Percentiles rank a stretch among this genome's conserved stretches.
These are phyloP conservation scores for Flaveria brownii DNA, from an alignment of 129 eudicot genomes.

Conservation along the genomic window DNA sequence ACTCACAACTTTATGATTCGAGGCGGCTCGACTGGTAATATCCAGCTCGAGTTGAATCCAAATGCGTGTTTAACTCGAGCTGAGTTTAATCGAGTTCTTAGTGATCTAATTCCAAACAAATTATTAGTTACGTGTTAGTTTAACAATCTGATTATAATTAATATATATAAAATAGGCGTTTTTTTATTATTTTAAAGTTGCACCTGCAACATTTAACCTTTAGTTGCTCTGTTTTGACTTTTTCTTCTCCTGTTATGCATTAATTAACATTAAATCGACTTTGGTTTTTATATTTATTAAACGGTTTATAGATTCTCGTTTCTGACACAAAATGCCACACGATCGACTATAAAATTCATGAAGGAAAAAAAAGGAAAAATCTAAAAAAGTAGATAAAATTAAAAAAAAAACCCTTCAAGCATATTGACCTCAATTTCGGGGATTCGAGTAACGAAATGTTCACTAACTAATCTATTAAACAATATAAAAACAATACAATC, in stretches of 20 bases:
- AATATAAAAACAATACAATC: background rate
- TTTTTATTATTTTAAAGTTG: background rate
- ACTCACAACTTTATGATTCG: no score
- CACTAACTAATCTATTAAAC: background rate
- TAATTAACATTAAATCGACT: background rate
- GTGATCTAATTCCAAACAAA: background rate
- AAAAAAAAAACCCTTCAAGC: background rate
- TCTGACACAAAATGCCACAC: background rate
- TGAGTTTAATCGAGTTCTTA: background rate
- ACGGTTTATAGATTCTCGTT: background rate
- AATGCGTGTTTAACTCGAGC: no score
- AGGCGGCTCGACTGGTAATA: no score
- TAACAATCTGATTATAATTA: background rate
- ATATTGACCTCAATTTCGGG: background rate
- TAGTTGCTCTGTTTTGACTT: conserved; percentile 8
- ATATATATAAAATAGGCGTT: background rate
- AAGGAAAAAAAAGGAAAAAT: background rate
- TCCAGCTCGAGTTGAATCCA: no score
- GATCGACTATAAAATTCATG: background rate
- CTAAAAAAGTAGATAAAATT: background rate
- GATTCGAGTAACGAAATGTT: background rate
- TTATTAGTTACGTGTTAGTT: background rate
- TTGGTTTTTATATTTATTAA: background rate
- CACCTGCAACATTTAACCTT: background rate
- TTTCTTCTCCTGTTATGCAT: background rate